Evolutionary conservation across 805 yeast species (phyloP), one percentile per base, ranked within the genome.

Genomic region (Diddensiella caesifluorescens): DNA sequence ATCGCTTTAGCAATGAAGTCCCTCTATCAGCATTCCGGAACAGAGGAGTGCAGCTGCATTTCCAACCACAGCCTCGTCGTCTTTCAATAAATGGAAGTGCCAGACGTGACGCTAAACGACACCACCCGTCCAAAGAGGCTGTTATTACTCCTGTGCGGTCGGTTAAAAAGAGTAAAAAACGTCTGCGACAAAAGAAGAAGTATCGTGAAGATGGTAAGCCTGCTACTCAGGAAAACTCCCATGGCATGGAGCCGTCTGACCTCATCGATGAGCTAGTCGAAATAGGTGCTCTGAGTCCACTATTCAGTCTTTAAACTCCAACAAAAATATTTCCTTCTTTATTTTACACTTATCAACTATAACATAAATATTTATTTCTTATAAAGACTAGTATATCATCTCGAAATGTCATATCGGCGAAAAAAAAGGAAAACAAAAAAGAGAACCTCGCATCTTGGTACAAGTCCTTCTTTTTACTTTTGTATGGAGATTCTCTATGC

Each of bases 1-100:
- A 53, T 41, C 47, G 49, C 37, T 53, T 51, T 39, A 62, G 63
- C 56, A 75, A 73, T 57, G 71, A 71, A 42, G 79, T 87, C 5
- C 97, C 97, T 3, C 64, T 89, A 30, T 84, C 94, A 2, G 97
- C 97, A 1, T 90, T 90, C 61, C 70, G 97, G 56, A 89, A 87
- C 63, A 82, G 87, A 55, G 83, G 83, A 9, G 62, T 75, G 12
- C 53, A 50, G 7, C 56, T 46, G 9, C 21, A 25, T 20, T 44
- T 42, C 16, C 44, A 42, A 31, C 49, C 56, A 7, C 20, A n/a
- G 23, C 39, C 45, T 16, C 48, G 53, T 9, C 53, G 60, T 10
- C 39, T 48, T 39, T 44, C 56, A 12, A 33, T 46, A 3, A 33
- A 37, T 22, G 41, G 47, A 15, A 25, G 45, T 16, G 25, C 22